Base-by-base conservation (phyloP, 108 stramenopile genomes). In the Cyclotella distinguenda region DNA sequence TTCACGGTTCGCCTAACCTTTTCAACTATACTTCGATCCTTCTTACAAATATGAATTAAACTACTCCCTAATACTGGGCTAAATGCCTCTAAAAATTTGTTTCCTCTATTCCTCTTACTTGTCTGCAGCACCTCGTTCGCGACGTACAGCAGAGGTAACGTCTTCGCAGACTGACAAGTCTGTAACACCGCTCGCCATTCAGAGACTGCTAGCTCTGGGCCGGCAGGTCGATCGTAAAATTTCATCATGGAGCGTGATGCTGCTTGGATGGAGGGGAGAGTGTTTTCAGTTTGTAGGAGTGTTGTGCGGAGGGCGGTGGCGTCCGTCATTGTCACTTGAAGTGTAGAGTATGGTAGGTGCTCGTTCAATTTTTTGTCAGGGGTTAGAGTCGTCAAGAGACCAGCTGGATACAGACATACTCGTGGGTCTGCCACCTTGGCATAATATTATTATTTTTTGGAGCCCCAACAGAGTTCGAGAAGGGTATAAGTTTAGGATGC, bases 91-190 rank as follows among this genome's bases (percentile, higher is more conserved):
- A 94, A 44, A 56, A 90, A 94, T 46, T 84, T 86, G 63, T 70
- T 86, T 10, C 92, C 88, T n/a, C 87, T 78, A 77, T 94, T 90
- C n/a, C 89, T 64, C 71, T 90, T 90, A 32, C 78, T 80, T 23
- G 80, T 90, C 60, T 94, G 92, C 40, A 94, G 39, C 6, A 86
- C 86, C 72, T 94, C 92, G 64, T 94, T 94, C 54, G 89, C 89
- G 21, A 94, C 89, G 70, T 94, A 94, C 25, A 94, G 65, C 10
- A 94, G 70, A 13, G 92, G 89, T 25, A 94, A 55, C 43, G 74
- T 60, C 31, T 87, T 87, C 43, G 81, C 72, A 7, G 43, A 38
- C 4, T 66, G 64, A 11, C 78, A 74, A 16, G 80, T 79, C 47
- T 83, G 81, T 25, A 92, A 59, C 9, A 77, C 82, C 40, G 84